Evolutionary conservation across 441 rosid species (phyloP).

Genomic region (Croton laevigatus): DNA sequence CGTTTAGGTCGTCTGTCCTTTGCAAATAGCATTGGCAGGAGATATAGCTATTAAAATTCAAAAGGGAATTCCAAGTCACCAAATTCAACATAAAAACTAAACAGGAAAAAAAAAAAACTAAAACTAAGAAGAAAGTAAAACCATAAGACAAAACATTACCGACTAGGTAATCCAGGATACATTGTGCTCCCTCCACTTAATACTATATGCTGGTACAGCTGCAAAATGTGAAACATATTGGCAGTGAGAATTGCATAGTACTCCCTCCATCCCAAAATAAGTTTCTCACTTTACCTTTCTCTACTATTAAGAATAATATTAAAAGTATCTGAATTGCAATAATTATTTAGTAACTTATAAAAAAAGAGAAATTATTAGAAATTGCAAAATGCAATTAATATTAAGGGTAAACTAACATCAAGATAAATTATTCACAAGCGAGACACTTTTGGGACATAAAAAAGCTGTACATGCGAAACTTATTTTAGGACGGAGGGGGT

Average conservation of each 20-base stretch:
- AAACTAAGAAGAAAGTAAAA: background rate
- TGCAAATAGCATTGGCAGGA: background rate
- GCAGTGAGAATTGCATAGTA: constrained; percentile 7
- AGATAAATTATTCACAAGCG: too few relatives aligned
- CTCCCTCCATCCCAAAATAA: too few relatives aligned
- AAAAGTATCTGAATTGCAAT: too few relatives aligned
- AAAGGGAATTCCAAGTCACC: background rate
- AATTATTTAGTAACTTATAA: too few relatives aligned
- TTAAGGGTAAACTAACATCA: too few relatives aligned
- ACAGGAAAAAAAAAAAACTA: background rate
- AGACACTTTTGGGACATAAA: too few relatives aligned
- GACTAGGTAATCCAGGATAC: constrained; percentile 98
- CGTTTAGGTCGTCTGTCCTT: background rate
- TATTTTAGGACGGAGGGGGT: background rate
- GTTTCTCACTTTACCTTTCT: too few relatives aligned
- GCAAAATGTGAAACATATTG: constrained; percentile 28
- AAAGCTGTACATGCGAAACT: too few relatives aligned
- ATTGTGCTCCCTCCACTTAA: constrained; percentile 99
- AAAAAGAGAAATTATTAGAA: too few relatives aligned
- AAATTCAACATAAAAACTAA: background rate
- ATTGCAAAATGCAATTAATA: too few relatives aligned
- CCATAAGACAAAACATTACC: constrained; percentile 41
- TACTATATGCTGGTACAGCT: constrained; percentile 97
- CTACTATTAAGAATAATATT: too few relatives aligned
- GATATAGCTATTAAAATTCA: too few relatives aligned